Conservation (phyloP, 2,329 filamentous ascomycete genomes). For the Trichophyton verrucosum region DNA sequence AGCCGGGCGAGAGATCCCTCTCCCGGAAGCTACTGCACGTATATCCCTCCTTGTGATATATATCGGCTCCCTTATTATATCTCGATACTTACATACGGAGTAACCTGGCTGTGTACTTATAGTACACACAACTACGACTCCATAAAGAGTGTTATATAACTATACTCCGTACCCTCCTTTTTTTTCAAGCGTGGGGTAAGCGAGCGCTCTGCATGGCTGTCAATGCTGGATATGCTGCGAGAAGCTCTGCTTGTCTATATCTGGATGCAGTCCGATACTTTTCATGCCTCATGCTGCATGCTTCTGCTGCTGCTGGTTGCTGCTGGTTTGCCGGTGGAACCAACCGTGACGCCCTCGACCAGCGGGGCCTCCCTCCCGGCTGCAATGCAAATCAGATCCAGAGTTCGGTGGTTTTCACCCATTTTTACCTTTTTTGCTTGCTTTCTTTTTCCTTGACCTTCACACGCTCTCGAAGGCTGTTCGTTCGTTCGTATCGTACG, state of each 20-base stretch:
- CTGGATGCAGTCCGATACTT: not conserved
- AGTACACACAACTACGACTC: not conserved
- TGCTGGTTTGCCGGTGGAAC: constrained; percentile 1
- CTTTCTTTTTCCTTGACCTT: not conserved
- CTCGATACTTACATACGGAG: not conserved
- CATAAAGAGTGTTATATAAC: no score
- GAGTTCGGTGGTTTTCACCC: constrained; percentile 1
- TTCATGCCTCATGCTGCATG: not conserved
- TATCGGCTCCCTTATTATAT: not conserved
- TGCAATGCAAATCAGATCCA: constrained; percentile 5
- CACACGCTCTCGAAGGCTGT: not conserved
- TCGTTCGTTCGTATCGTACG: not conserved
- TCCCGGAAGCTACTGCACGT: constrained; percentile 1
- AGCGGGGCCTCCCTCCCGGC: constrained; percentile 4
- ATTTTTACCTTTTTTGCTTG: not conserved
- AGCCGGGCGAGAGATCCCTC: not conserved
- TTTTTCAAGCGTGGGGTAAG: not conserved
- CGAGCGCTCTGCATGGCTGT: not conserved
- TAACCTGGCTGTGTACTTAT: not conserved
- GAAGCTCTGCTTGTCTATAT: not conserved
- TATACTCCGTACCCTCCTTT: no score
- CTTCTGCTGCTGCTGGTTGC: not conserved
- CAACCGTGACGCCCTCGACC: constrained; percentile 1
- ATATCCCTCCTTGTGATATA: not conserved
- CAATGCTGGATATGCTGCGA: not conserved